These are phyloP conservation scores for Trifolium fragiferum DNA, from an alignment of 306 rosid species.

Conservation along the genomic window DNA sequence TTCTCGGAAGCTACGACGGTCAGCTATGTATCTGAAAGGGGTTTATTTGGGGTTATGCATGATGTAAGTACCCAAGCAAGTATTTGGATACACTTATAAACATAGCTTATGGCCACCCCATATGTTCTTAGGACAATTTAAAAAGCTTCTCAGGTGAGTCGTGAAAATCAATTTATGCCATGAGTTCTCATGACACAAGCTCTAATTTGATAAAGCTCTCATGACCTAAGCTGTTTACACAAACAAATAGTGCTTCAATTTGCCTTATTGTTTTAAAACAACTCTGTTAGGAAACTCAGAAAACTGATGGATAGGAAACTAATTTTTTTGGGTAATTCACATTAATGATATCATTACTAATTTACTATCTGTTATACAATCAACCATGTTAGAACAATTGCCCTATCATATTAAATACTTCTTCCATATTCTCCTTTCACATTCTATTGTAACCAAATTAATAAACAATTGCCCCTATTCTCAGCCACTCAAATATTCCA, in stretches of 20 bases:
- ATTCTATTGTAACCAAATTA: too few relatives aligned
- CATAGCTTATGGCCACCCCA: not conserved
- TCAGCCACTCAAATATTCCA: not conserved
- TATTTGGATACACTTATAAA: not conserved
- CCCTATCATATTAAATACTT: too few relatives aligned
- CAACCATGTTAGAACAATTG: not conserved
- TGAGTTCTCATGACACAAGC: not conserved
- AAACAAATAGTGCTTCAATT: not conserved
- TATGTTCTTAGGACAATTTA: not conserved
- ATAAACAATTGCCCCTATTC: not conserved
- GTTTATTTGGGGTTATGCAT: not conserved
- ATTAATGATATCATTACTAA: not conserved
- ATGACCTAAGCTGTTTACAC: not conserved
- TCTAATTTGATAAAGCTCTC: slow-evolving; percentile 3
- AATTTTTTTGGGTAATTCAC: not conserved
- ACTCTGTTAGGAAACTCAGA: not conserved
- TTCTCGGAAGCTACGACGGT: too few relatives aligned
- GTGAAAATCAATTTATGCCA: not conserved
- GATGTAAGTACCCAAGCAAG: not conserved
- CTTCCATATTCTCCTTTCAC: too few relatives aligned
- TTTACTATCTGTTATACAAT: not conserved
- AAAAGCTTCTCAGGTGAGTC: not conserved
- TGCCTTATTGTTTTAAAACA: not conserved
- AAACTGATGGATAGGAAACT: slow-evolving; percentile 12
- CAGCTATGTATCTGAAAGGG: not conserved